Evolutionary conservation across 805 yeast species (phyloP).

Genomic region (Candida boleticola): DNA sequence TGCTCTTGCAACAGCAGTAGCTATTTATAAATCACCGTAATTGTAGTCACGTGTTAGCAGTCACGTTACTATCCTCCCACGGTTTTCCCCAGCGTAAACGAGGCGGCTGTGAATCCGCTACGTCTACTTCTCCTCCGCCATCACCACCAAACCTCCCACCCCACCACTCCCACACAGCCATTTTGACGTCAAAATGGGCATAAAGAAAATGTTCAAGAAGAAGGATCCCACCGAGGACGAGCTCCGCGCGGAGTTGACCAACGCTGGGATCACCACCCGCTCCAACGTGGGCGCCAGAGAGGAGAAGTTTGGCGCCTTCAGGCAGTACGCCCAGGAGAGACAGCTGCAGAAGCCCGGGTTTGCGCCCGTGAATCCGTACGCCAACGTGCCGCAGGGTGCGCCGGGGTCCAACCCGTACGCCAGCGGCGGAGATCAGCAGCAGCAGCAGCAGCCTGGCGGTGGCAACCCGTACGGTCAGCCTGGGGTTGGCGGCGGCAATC

Average conservation of each 20-base stretch:
- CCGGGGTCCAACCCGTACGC: constrained; percentile 15
- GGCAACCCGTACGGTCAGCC: constrained; percentile 6
- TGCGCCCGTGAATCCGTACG: constrained; percentile 43
- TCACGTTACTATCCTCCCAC: no score
- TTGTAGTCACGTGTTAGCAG: no score
- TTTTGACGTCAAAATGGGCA: constrained; percentile 47
- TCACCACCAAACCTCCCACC: no score
- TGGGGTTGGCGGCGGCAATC: constrained; percentile 7
- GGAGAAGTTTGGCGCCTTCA: constrained; percentile 52
- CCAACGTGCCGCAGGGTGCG: constrained; percentile 20
- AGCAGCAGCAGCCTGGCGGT: background rate
- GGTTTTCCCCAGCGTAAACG: no score
- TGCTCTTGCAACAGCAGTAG: no score
- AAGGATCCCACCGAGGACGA: constrained; percentile 52
- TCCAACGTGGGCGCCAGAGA: constrained; percentile 27
- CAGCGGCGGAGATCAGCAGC: constrained; percentile 3
- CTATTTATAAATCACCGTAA: no score
- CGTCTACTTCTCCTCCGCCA: no score
- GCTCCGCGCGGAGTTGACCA: constrained; percentile 37
- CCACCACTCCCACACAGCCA: no score
- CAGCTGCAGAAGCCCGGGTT: constrained; percentile 32
- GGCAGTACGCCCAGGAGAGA: constrained; percentile 46
- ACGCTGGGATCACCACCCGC: constrained; percentile 42
- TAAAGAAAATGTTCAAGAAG: constrained; percentile 44
- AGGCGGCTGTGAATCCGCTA: no score